Evolutionary conservation across 2,329 filamentous ascomycete species (phyloP).

Genomic region (Alternaria sp.): DNA sequence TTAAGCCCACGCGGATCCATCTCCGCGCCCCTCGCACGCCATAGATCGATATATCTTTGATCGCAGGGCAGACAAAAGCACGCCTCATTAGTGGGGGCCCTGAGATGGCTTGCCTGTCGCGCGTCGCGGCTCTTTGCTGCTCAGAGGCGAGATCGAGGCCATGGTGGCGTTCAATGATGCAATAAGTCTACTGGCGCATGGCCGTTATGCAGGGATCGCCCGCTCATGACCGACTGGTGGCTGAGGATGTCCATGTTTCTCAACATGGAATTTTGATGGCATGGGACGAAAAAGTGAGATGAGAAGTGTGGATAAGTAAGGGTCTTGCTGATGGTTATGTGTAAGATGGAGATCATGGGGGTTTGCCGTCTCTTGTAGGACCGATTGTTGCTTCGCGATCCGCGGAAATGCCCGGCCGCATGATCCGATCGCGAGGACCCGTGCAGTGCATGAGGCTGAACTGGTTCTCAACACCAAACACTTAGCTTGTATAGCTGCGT

Average conservation of each 20-base stretch:
- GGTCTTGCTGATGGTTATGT: conserved; percentile 3
- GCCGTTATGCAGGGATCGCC: conserved; percentile 8
- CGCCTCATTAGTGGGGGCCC: conserved; percentile 10
- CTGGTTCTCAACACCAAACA: not conserved
- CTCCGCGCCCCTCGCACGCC: not conserved
- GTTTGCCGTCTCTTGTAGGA: conserved; percentile 10
- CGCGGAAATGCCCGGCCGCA: conserved; percentile 6
- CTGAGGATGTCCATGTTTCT: not conserved
- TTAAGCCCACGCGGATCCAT: conserved; percentile 16
- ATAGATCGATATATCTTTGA: not conserved
- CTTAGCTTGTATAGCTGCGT: not conserved
- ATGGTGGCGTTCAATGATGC: conserved; percentile 18
- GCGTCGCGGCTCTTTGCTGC: not conserved
- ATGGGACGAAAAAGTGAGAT: not conserved
- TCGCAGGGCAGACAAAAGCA: not conserved
- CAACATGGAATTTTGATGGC: not conserved
- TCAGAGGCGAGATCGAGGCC: conserved; percentile 10
- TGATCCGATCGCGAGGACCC: not conserved
- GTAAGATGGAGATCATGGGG: conserved; percentile 4
- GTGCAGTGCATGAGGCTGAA: conserved; percentile 6
- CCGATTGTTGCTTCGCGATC: conserved; percentile 16
- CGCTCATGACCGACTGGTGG: conserved; percentile 8
- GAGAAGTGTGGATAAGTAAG: conserved; percentile 1
- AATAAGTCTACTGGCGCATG: conserved; percentile 6
- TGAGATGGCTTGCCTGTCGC: not conserved